Conservation (phyloP, 78 protist species). For the Dictyostelium brefeldianum region DNA sequence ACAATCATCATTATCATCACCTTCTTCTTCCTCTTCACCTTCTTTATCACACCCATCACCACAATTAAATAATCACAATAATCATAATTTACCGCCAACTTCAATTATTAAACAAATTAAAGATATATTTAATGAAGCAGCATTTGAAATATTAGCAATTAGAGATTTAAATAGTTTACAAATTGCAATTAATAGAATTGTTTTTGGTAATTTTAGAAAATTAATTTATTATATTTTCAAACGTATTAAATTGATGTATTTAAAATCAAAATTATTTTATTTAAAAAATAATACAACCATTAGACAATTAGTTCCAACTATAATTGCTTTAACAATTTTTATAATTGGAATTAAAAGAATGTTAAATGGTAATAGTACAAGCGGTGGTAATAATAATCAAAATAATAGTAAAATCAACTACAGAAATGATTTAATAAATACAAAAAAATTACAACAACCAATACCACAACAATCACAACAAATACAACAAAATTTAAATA, state of each 20-base stretch:
- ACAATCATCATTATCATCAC: neutral
- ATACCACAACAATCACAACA: slow-evolving; percentile 12
- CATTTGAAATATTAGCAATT: slow-evolving; percentile 17
- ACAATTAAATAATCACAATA: neutral
- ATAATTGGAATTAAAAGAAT: neutral
- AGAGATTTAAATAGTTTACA: slow-evolving; percentile 15
- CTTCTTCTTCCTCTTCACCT: neutral
- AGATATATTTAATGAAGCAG: neutral
- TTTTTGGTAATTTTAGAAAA: slow-evolving; percentile 17
- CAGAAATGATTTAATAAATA: neutral
- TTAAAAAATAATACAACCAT: neutral
- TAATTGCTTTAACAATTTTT: neutral
- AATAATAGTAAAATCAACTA: neutral
- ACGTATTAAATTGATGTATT: neutral
- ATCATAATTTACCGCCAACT: neutral
- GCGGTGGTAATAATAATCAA: neutral
- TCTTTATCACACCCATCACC: neutral
- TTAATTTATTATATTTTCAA: neutral
- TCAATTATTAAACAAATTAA: neutral
- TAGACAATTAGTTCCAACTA: neutral
- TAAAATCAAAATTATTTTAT: slow-evolving; percentile 5
- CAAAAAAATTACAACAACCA: slow-evolving; percentile 24
- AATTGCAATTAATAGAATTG: neutral
- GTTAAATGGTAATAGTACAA: neutral
- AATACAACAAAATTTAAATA: neutral